Base-by-base conservation (phyloP, 768 basidiomycete species). In the Fibroporia radiculosa region DNA sequence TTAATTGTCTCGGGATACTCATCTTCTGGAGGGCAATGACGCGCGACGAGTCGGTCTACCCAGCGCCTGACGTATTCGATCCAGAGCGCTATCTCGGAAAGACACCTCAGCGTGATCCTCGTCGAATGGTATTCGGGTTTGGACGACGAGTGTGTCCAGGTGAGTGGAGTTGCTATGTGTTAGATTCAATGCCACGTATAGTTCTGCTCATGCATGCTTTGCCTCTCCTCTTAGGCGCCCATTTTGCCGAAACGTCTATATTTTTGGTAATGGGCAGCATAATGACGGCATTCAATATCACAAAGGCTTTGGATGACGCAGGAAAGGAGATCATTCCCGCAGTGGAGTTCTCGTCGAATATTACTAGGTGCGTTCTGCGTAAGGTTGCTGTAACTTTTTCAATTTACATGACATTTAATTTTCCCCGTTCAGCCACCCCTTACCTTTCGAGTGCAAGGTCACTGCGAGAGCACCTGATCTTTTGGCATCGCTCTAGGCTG, bases 221-320 rank as follows among this genome's bases (percentile, higher is more conserved):
- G n/a, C n/a, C n/a, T n/a, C n/a, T n/a, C n/a, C n/a, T 79, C 76
- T 49, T 74, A 4, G 77, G 78, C 13, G 62, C 70, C 28, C 64
- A 74, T 50, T 68, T 79, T 37, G 77, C 72, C 3, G 71, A 75
- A 40, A 51, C 63, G 6, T 68, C 61, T 41, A 57, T 72, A n/a
- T 79, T 70, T 69, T 51, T 68, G 29, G 66, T 71, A 36, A 63
- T 67, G 12, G 66, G 71, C 1, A 65, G 61, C 46, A 61, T 78
- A 14, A 51, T 74, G 26, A 65, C 73, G 14, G 60, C 68, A 12
- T 66, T 77, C 55, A 61, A 73, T 48, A 66, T 80, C n/a, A 57
- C 60, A 3, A 69, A 64, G 47, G 61, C 62, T 0, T 38, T 63
- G 19, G 72, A 74, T 55, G 65, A 62, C 26, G 47, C 64, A n/a